phyloP scores from a whole-genome alignment of 1,284 basidiomycete genomes.

The Takashimella koratensis region DNA sequence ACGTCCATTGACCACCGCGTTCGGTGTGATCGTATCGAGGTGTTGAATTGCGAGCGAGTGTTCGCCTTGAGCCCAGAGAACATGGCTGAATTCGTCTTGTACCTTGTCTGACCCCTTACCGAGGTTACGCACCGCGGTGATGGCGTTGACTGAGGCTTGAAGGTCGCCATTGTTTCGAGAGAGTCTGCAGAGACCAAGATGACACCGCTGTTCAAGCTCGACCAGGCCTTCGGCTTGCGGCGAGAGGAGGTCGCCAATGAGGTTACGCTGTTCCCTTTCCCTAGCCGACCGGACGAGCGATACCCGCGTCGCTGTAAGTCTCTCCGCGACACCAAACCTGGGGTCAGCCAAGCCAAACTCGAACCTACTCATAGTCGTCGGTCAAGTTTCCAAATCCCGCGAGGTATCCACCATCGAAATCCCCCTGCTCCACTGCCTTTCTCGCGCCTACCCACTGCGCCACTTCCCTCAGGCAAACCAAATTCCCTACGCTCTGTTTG shows the following conservation, averaged over 20 bases:
- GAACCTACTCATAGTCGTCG: conserved; percentile 62
- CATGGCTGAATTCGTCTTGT: conserved; percentile 71
- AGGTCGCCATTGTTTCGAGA: conserved; percentile 67
- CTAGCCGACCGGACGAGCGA: conserved; percentile 72
- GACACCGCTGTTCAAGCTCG: conserved; percentile 64
- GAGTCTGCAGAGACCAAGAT: conserved; percentile 68
- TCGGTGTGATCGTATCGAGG: conserved; percentile 43
- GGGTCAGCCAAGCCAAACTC: conserved; percentile 1
- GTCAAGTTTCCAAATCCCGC: conserved; percentile 55
- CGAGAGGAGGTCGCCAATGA: conserved; percentile 63
- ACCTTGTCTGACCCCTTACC: conserved; percentile 53
- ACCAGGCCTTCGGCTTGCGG: conserved; percentile 57
- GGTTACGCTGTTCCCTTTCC: conserved; percentile 55
- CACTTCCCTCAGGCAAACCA: conserved; percentile 76
- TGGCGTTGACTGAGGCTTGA: conserved; percentile 82
- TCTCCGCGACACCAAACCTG: conserved; percentile 74
- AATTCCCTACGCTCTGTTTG: conserved; percentile 60
- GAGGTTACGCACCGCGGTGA: conserved; percentile 68
- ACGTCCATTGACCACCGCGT: conserved; percentile 9
- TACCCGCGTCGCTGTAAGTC: conserved; percentile 73
- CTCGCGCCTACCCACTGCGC: conserved; percentile 35
- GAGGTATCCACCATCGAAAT: conserved; percentile 49
- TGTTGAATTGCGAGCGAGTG: conserved; percentile 77
- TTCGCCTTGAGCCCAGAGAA: conserved; percentile 84
- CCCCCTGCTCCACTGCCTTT: conserved; percentile 32